Conservation (phyloP, 2,329 filamentous ascomycete species). For the Paraconiothyrium brasiliense region DNA sequence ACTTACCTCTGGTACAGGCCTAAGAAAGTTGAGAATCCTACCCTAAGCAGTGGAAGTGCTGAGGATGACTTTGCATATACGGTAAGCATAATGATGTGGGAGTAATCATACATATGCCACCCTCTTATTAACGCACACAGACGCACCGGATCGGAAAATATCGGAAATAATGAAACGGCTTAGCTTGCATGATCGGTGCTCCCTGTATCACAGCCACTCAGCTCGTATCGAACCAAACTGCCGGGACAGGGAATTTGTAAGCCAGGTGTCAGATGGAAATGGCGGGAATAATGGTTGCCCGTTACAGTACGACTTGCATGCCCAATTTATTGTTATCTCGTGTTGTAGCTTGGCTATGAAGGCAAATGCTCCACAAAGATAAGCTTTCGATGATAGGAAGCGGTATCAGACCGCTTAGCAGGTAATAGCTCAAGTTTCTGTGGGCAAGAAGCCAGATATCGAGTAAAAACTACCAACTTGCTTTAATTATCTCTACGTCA, state of each 20-base stretch:
- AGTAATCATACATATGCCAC: too few species aligned
- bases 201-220: slow-evolving; percentile 11
- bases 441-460: neutral
- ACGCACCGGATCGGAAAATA: too few species aligned
- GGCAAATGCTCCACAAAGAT: neutral
- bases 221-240: slow-evolving; percentile 8
- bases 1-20: too few species aligned
- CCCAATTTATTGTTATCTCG: neutral
- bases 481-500: neutral
- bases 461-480: neutral
- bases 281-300: neutral
- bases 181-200: neutral
- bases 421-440: neutral
- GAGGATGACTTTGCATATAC: too few species aligned
- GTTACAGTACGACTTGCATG: slow-evolving; percentile 1
- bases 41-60: too few species aligned
- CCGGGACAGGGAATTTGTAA: slow-evolving; percentile 12
- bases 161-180: too few species aligned
- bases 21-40: too few species aligned
- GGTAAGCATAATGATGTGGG: too few species aligned
- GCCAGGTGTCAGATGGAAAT: slow-evolving; percentile 1
- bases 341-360: neutral
- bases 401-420: neutral
- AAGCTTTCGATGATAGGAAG: neutral
- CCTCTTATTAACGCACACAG: too few species aligned